Conservation (phyloP, 345 rosid species). For the Populus deltoides region DNA sequence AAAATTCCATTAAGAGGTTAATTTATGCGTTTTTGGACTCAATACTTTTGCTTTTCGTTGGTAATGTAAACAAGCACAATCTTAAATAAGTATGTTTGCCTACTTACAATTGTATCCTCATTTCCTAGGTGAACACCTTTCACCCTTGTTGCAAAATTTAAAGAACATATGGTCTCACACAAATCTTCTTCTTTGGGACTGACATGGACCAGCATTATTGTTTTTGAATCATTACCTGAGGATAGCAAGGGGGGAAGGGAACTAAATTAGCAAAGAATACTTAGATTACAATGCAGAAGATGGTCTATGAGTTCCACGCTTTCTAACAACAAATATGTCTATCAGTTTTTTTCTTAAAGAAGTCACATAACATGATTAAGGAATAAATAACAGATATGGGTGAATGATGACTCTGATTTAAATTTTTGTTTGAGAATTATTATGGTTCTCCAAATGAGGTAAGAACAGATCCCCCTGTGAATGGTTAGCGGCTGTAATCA, state of each 20-base stretch:
- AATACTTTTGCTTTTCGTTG: no score
- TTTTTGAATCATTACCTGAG: constrained; percentile 75
- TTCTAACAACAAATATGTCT: background rate
- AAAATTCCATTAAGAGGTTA: no score
- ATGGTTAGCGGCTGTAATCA: background rate
- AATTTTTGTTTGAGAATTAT: background rate
- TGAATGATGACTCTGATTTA: background rate
- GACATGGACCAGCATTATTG: constrained; percentile 80
- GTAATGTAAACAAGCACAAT: constrained; percentile 11
- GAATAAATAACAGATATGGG: background rate
- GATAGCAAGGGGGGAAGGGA: background rate
- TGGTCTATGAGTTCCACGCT: background rate
- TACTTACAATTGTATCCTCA: constrained; percentile 50
- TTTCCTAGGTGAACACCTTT: constrained; percentile 60
- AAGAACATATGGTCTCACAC: constrained; percentile 75
- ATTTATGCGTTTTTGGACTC: no score
- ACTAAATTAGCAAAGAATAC: background rate
- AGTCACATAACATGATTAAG: background rate
- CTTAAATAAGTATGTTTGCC: background rate
- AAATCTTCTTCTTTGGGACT: constrained; percentile 82
- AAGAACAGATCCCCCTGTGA: background rate
- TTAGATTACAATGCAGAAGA: background rate
- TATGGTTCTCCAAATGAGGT: background rate
- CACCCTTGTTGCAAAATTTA: constrained; percentile 68
- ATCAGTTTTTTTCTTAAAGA: background rate